A percentile compares a stretch with the other conserved stretches of the same genome.
Evolutionary conservation across 75 land plant species (phyloP).

Genomic region (Adiantum capillusveneris): DNA sequence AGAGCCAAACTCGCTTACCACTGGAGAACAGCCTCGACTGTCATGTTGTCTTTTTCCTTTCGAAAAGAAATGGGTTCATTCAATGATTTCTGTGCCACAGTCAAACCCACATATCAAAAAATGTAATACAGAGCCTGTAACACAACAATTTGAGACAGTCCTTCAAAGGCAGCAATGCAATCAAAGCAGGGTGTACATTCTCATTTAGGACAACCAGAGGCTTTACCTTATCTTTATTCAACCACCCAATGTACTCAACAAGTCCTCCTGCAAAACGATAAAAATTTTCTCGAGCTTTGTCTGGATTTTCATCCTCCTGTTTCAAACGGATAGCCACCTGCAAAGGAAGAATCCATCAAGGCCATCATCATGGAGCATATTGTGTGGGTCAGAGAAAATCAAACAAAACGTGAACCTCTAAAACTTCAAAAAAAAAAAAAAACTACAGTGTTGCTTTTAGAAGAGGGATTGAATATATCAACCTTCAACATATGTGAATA

Average conservation of each 20-base stretch:
- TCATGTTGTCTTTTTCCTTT: conserved; percentile 64
- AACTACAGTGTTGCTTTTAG: too few species aligned
- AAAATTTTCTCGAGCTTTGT: conserved; percentile 40
- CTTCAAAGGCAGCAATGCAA: too few species aligned
- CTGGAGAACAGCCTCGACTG: conserved; percentile 78
- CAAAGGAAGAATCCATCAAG: background rate
- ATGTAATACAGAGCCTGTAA: background rate
- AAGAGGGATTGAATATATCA: too few species aligned
- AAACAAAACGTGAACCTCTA: too few species aligned
- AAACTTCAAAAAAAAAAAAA: too few species aligned
- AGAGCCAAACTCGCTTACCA: conserved; percentile 39
- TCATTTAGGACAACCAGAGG: too few species aligned
- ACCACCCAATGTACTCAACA: conserved; percentile 82
- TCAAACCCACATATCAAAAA: background rate
- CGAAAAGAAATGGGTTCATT: conserved; percentile 73
- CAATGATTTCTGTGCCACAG: conserved; percentile 55
- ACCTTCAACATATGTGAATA: too few species aligned
- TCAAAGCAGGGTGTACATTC: too few species aligned
- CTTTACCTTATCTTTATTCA: conserved; percentile 83
- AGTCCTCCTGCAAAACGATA: conserved; percentile 87
- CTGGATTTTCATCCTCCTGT: conserved; percentile 52
- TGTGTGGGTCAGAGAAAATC: too few species aligned
- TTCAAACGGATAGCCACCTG: conserved; percentile 72
- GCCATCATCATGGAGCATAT: too few species aligned
- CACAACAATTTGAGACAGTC: too few species aligned